Base-by-base conservation (phyloP, 768 basidiomycete genomes). In the Rubroboletus pulcherrimus region DNA sequence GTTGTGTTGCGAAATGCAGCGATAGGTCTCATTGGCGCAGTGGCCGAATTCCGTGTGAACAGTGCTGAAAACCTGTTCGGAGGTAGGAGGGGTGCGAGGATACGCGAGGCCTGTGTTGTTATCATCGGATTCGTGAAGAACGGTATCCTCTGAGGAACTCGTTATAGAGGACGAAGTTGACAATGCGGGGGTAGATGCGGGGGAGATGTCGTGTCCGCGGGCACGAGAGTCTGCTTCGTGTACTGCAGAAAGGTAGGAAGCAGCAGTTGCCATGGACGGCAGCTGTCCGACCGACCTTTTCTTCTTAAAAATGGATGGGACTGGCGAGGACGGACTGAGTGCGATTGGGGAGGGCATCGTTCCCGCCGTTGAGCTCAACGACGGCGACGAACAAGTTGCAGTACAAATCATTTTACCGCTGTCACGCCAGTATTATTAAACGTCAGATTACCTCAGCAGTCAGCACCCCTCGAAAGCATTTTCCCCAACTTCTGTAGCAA, bases 31-130 rank as follows among this genome's bases (percentile, higher is more conserved):
- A 64, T 93, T 86, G 26, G 82, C 84, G 65, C 91, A 93, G 71
- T 93, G 92, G 1, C 95, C 95, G 68, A 95, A 98, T 74, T 98
- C 95, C 26, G 89, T 81, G 74, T 98, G 91, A 39, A 89, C 79
- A 12, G 89, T 90, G 39, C 74, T 80, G 69, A 89, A 90, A 30
- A 85, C 78, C 65, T 92, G 86, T 66, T 88, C 86, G 0, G 89
- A 92, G 37, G 87, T 91, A 0, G 91, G 91, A 2, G 91, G 85
- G n/a, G 73, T 74, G 46, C 74, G 64, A 17, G 89, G 88, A 51
- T 82, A 76, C 8, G 81, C 70, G 43, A 91, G 80, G 8, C 81
- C 82, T 54, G 86, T 81, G 61, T 76, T 75, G 61, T 79, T 76
- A 49, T 73, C 67, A 31, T 86, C 81, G 29, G 71, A 62, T 53